Evolutionary conservation across 768 basidiomycete genomes (phyloP).

Genomic region (Thelephora ganbajun): DNA sequence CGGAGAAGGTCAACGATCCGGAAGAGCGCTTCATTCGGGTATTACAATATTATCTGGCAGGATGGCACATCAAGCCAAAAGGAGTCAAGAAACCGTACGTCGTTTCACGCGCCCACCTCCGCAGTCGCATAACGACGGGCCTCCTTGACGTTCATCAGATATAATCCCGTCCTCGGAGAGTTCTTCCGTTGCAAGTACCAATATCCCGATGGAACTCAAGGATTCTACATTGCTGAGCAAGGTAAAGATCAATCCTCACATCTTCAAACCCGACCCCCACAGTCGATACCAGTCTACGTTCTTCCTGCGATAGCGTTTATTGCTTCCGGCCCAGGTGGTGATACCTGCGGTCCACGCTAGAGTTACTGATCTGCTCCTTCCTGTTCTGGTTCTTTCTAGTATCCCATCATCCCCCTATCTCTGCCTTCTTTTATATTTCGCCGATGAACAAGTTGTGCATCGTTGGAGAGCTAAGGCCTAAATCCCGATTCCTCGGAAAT

Average conservation of each 20-base stretch:
- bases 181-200: constrained; percentile 95
- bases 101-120: background rate
- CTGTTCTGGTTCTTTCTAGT: constrained; percentile 30
- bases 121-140: constrained; percentile 3
- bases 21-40: constrained; percentile 88
- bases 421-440: constrained; percentile 91
- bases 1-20: constrained; percentile 64
- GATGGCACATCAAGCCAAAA: constrained; percentile 99
- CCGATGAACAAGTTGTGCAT: constrained; percentile 81
- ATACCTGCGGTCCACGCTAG: too few relatives aligned
- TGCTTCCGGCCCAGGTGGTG: too few relatives aligned
- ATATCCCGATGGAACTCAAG: constrained; percentile 83
- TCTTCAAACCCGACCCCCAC: background rate
- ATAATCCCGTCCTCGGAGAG: constrained; percentile 95
- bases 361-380: background rate
- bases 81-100: constrained; percentile 98
- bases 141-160: constrained; percentile 30
- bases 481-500: constrained; percentile 93
- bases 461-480: constrained; percentile 87
- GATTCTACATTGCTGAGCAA: constrained; percentile 96
- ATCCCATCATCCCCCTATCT: constrained; percentile 89
- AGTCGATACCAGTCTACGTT: too few relatives aligned
- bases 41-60: constrained; percentile 90
- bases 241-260: constrained; percentile 26
- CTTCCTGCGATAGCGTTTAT: too few relatives aligned